These are phyloP conservation scores for Emmonsiellopsis sp. DNA, from an alignment of 2,329 filamentous ascomycete genomes.

Conservation along the genomic window DNA sequence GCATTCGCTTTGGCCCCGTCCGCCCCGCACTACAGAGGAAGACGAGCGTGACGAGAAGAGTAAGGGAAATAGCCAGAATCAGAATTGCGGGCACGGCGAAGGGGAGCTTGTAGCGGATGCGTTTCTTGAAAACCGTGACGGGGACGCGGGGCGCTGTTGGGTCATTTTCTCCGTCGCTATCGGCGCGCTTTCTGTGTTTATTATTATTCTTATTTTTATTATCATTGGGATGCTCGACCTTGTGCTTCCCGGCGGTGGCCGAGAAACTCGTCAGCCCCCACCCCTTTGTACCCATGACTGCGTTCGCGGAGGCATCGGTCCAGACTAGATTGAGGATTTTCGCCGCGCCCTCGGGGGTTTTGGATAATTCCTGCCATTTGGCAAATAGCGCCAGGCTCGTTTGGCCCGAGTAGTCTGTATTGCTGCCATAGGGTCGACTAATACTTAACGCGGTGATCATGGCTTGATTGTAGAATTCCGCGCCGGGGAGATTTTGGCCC, in stretches of 20 bases:
- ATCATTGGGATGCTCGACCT: not conserved
- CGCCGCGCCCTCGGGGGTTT: slow-evolving; percentile 14
- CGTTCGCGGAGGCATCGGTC: slow-evolving; percentile 34
- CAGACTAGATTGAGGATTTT: slow-evolving; percentile 35
- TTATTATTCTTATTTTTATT: not conserved
- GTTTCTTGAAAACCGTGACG: slow-evolving; percentile 1
- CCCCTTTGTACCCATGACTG: slow-evolving; percentile 29
- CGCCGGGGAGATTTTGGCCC: slow-evolving; percentile 23
- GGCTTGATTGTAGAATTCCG: slow-evolving; percentile 20
- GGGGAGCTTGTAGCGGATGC: slow-evolving; percentile 1
- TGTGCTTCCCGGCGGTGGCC: not conserved
- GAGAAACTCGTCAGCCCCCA: slow-evolving; percentile 1
- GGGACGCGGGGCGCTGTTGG: not conserved
- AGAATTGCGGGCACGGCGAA: not conserved
- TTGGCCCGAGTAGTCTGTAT: slow-evolving; percentile 25
- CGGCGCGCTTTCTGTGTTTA: not conserved
- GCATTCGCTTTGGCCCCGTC: slow-evolving; percentile 3
- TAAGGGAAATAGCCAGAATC: not conserved
- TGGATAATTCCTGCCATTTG: slow-evolving; percentile 30
- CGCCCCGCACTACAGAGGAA: not conserved
- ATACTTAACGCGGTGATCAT: slow-evolving; percentile 11
- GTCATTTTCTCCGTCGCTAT: not conserved
- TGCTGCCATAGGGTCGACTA: slow-evolving; percentile 6
- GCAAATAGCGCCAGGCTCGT: slow-evolving; percentile 31
- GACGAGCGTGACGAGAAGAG: not conserved